Evolutionary conservation across 208 protist species (phyloP).

Genomic region (Acanthamoeba royreba): DNA sequence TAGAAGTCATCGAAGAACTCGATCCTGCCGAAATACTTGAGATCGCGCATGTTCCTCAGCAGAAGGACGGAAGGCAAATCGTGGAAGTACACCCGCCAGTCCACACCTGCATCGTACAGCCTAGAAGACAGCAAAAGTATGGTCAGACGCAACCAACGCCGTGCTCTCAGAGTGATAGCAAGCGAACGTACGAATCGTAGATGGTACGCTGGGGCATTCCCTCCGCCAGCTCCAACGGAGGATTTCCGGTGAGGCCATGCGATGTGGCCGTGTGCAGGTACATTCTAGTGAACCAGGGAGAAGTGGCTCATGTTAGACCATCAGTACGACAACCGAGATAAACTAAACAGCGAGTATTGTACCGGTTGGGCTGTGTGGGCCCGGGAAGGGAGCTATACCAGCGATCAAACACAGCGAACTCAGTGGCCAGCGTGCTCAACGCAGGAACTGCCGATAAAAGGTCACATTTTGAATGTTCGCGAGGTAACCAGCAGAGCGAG

Average conservation of each 20-base stretch:
- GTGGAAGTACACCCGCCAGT: slow-evolving; percentile 15
- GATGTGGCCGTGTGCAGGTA: slow-evolving; percentile 9
- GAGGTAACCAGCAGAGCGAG: neutral
- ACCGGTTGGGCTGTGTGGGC: slow-evolving; percentile 23
- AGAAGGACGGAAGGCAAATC: neutral
- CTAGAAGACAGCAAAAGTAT: neutral
- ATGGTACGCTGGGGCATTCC: neutral
- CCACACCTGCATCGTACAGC: neutral
- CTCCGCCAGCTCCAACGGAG: neutral
- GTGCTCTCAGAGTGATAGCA: neutral
- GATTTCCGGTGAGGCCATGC: neutral
- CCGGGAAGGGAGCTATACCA: slow-evolving; percentile 17
- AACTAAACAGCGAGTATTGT: too few relatives aligned
- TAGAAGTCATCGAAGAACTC: slow-evolving; percentile 2
- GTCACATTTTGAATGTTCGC: neutral
- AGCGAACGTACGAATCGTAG: neutral
- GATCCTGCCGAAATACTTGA: neutral
- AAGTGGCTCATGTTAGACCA: too few relatives aligned
- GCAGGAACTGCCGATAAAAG: neutral
- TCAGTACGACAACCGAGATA: too few relatives aligned
- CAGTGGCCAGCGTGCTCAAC: neutral
- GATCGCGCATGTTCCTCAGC: neutral
- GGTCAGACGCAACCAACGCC: neutral
- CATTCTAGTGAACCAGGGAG: neutral
- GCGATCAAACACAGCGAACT: slow-evolving; percentile 20